Conservation (phyloP, 2,329 filamentous ascomycete species). For the Aureobasidium subglaciale region DNA sequence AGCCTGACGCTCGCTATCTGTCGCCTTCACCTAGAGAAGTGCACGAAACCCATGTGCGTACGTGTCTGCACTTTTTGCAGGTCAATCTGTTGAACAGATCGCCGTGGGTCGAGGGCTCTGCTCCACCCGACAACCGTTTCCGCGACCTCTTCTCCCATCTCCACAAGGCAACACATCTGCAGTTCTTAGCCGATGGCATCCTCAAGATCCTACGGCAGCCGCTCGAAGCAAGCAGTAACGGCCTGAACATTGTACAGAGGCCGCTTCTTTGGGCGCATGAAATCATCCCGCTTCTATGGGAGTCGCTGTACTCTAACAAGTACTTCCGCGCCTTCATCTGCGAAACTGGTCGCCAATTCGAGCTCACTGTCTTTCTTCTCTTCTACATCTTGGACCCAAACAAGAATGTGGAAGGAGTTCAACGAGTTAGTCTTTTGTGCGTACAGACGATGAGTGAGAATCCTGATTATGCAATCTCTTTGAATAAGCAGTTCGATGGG, state of each 20-base stretch:
- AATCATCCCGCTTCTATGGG: slow-evolving; percentile 97
- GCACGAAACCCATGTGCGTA: slow-evolving; percentile 18
- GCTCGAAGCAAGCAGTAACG: slow-evolving; percentile 75
- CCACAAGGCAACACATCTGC: slow-evolving; percentile 91
- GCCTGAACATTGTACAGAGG: slow-evolving; percentile 45
- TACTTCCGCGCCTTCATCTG: slow-evolving; percentile 94
- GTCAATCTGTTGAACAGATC: slow-evolving; percentile 80
- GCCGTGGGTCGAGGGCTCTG: slow-evolving; percentile 61
- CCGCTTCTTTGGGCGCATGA: slow-evolving; percentile 84
- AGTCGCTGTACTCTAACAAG: slow-evolving; percentile 94
- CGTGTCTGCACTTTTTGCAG: slow-evolving; percentile 78
- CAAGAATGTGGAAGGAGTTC: slow-evolving; percentile 83
- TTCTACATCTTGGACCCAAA: slow-evolving; percentile 91
- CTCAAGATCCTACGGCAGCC: slow-evolving; percentile 87
- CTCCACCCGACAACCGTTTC: slow-evolving; percentile 74
- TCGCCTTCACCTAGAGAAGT: slow-evolving; percentile 17
- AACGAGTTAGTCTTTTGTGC: slow-evolving; percentile 96
- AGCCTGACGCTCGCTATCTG: slow-evolving; percentile 75
- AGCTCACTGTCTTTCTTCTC: slow-evolving; percentile 82
- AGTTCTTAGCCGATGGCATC: slow-evolving; percentile 94
- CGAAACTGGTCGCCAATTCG: slow-evolving; percentile 85
- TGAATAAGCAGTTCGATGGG: slow-evolving; percentile 82
- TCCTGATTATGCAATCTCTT: slow-evolving; percentile 76
- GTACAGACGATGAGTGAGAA: slow-evolving; percentile 93
- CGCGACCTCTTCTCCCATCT: slow-evolving; percentile 85